Base-by-base conservation (phyloP, 1,139 yeast species). In the Protomyces inouyei region DNA sequence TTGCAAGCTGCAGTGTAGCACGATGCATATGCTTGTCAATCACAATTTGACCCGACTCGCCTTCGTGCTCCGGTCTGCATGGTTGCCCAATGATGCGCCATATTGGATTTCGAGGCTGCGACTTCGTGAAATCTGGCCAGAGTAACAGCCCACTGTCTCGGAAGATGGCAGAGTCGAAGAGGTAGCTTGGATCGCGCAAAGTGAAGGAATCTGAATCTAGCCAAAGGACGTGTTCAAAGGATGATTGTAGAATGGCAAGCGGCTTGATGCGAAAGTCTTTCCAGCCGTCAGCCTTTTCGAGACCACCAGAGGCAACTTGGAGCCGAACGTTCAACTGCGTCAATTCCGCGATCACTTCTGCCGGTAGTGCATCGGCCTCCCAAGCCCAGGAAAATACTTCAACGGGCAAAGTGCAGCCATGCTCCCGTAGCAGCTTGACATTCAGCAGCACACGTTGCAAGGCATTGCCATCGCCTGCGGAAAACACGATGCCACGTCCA, bases 241-340 rank as follows among this genome's bases (percentile, higher is more conserved):
- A 52, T 28, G 57, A 59, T 28, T 55, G 52, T 6, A 52, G 63
- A 5, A 59, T 59, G 32, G 63, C 63, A 12, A 59, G 53, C 12
- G 63, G 57, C 63, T 59, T 59, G 57, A 59, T 59, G 25, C 54
- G 63, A 40, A 52, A 59, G n/a, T 55, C 63, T 52, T 59, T 59
- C 63, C 63, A 59, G 16, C 21, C 57, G 6, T 51, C 37, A 14
- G 57, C 52, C 21, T 55, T 52, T 51, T 59, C 54, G 14, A 59
- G 63, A 14, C 63, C 63, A n/a, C 63, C 54, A n/a, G 54, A 35
- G 23, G 38, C 63, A 12, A 52, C 40, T 18, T 21, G 48, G n/a
- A 59, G 52, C 21, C 43, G 52, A 5, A 45, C 63, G 14, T 28
- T 51, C n/a, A 52, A 43, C 28, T 4, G 3, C 8, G 36, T 21